These are phyloP conservation scores for Starmerella cellae DNA, from an alignment of 805 yeast species.

Conservation along the genomic window DNA sequence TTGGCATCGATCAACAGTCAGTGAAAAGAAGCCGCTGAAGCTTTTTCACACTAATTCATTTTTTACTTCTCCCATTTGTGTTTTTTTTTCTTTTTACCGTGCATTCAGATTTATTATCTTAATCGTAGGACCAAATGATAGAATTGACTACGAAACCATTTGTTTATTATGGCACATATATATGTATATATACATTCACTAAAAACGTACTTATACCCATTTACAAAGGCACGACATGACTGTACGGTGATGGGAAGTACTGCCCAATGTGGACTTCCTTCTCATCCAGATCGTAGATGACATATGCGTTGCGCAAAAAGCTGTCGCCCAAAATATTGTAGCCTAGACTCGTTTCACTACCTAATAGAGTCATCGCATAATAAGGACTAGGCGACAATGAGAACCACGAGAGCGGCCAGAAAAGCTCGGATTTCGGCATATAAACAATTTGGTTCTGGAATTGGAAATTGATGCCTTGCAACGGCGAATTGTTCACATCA, in stretches of 20 bases:
- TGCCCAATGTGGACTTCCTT: slow-evolving; percentile 37
- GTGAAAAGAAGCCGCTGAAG: no score
- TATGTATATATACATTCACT: no score
- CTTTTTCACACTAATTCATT: no score
- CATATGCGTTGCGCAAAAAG: slow-evolving; percentile 43
- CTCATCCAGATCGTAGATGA: slow-evolving; percentile 45
- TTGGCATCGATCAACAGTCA: background rate
- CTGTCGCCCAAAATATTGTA: slow-evolving; percentile 42
- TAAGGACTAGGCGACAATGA: slow-evolving; percentile 19
- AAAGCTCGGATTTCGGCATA: slow-evolving; percentile 33
- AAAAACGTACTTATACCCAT: no score
- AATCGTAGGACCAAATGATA: no score
- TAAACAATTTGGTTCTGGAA: slow-evolving; percentile 40
- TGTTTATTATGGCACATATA: no score
- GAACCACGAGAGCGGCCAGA: slow-evolving; percentile 26
- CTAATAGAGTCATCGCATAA: slow-evolving; percentile 23
- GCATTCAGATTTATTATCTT: background rate
- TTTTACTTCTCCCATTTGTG: no score
- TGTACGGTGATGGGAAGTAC: slow-evolving; percentile 10
- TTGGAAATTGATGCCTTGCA: slow-evolving; percentile 31
- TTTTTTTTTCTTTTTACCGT: no score
- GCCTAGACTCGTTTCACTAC: slow-evolving; percentile 24
- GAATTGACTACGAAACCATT: no score
- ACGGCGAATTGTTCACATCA: slow-evolving; percentile 13
- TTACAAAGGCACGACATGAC: slow-evolving; percentile 14